Evolutionary conservation across 1,139 yeast species (phyloP), one percentile per base, ranked within the genome.

Genomic region (Suhomyces panamericanus): DNA sequence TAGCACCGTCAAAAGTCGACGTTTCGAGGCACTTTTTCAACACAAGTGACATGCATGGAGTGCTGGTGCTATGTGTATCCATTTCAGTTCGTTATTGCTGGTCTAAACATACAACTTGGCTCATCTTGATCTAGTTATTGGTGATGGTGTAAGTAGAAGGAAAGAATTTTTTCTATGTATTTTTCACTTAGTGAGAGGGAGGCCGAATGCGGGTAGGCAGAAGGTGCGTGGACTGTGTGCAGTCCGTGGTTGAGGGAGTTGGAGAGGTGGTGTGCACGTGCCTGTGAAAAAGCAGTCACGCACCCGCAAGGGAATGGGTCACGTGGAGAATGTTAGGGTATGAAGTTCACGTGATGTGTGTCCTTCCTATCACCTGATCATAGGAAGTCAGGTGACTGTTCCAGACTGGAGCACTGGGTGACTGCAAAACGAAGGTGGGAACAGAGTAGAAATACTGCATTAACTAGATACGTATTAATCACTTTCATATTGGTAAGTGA

Each of bases 31-130:
- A 2, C n/a, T 12, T 26, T 12, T 26, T 26, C 29, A n/a, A 26
- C 29, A 26, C 29, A 26, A 12, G n/a, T 12, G 27, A 24, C 15
- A 10, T n/a, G 15, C 6, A 14, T 13, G 6, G 22, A n/a, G 14
- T n/a, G 12, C 35, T n/a, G 27, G 17, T 34, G 15, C 29, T 14
- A 15, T 34, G 36, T 16, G 14, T 14, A 16, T 27, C 29, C 16
- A n/a, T 20, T 13, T n/a, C 14, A 11, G 35, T 8, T 39, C 33
- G 15, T 40, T 27, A 30, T 32, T 39, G 31, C 16, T 28, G 20
- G 40, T 22, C 24, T n/a, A 33, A 49, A 64, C 69, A 63, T 64
- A 64, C 69, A 54, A 55, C 55, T 63, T 57, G 64, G 63, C 66
- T 64, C 69, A 64, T 64, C 62, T 52, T 58, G 60, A 56, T 61